Evolutionary conservation across 768 basidiomycete genomes (phyloP).

Genomic region (Leccinum broughii): DNA sequence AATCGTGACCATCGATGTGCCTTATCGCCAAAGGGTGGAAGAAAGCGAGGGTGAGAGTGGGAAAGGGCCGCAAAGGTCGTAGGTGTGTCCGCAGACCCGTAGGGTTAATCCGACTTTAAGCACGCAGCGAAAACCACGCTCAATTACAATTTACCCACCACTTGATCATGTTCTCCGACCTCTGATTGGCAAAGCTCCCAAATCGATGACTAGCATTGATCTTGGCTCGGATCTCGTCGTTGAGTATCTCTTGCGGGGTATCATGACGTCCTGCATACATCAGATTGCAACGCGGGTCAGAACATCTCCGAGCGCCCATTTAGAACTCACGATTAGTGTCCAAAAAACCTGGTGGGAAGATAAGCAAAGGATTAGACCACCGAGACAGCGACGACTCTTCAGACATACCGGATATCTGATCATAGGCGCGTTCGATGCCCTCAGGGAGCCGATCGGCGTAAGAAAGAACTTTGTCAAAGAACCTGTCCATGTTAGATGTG

Average conservation of each 20-base stretch:
- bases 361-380: neutral
- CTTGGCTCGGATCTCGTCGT: slow-evolving; percentile 69
- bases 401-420: slow-evolving; percentile 38
- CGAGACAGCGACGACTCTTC: neutral
- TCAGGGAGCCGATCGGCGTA: slow-evolving; percentile 40
- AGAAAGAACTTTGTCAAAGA: slow-evolving; percentile 38
- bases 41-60: neutral
- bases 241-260: slow-evolving; percentile 65
- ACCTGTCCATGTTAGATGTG: slow-evolving; percentile 3
- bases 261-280: slow-evolving; percentile 60
- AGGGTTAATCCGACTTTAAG: neutral
- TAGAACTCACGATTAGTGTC: slow-evolving; percentile 34
- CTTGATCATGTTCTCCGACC: slow-evolving; percentile 74
- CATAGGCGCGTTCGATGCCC: slow-evolving; percentile 36
- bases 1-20: slow-evolving; percentile 96
- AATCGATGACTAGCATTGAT: slow-evolving; percentile 85
- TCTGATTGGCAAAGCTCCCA: slow-evolving; percentile 75
- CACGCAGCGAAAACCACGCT: neutral
- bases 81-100: no score
- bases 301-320: neutral
- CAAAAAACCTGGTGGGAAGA: slow-evolving; percentile 30
- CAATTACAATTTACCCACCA: slow-evolving; percentile 49
- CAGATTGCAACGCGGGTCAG: slow-evolving; percentile 1
- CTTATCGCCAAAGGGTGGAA: slow-evolving; percentile 30
- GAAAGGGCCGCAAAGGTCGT: neutral